Percentiles rank a stretch among this genome's conserved stretches.
Conservation (phyloP, 176 grass and related monocot species). For the Metroxylon sagu region DNA sequence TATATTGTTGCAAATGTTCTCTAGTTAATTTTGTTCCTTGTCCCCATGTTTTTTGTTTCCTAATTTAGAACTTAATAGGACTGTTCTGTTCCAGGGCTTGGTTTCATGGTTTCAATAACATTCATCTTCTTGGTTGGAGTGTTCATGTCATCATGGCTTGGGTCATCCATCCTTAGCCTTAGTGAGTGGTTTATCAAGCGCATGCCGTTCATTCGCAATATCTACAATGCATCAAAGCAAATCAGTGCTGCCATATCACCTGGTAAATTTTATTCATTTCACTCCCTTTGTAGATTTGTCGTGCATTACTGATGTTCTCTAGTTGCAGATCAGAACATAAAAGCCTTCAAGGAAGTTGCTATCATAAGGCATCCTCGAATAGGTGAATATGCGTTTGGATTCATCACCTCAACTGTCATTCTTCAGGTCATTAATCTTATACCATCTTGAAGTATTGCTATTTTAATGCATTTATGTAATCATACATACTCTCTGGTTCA, state of each 20-base stretch:
- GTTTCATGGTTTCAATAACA: conserved; percentile 15
- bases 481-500: too few relatives aligned
- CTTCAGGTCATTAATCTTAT: background rate
- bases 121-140: conserved; percentile 23
- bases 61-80: too few relatives aligned
- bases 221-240: conserved; percentile 20
- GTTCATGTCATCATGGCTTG: conserved; percentile 22
- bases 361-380: conserved; percentile 13
- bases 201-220: conserved; percentile 15
- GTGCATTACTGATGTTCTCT: background rate
- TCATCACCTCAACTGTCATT: conserved; percentile 14
- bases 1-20: too few relatives aligned
- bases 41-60: too few relatives aligned
- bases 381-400: conserved; percentile 20
- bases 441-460: too few relatives aligned
- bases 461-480: too few relatives aligned
- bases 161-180: conserved; percentile 10
- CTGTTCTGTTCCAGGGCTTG: conserved; percentile 1
- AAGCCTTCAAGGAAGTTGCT: conserved; percentile 20
- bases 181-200: conserved; percentile 24
- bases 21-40: too few relatives aligned
- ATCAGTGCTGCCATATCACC: conserved; percentile 20
- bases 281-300: background rate
- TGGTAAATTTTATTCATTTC: conserved; percentile 1
- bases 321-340: conserved; percentile 6